These are phyloP conservation scores for Boletus reticulatus DNA, from an alignment of 768 basidiomycete species.

Conservation along the genomic window DNA sequence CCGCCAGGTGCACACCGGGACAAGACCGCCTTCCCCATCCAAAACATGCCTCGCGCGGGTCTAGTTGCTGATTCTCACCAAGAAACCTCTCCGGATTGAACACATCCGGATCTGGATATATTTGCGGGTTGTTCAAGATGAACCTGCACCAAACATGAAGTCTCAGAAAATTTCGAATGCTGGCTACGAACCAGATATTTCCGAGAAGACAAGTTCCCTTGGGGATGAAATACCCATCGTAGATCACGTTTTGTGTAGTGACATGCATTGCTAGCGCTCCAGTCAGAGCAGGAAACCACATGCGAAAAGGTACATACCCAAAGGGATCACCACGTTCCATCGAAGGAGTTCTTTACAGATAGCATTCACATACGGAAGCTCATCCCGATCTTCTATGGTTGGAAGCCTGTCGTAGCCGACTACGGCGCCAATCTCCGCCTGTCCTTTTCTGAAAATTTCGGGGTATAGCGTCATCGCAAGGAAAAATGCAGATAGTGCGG, in stretches of 20 bases:
- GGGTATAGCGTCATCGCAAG: constrained; percentile 17
- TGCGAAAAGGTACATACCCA: not conserved
- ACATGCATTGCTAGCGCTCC: not conserved
- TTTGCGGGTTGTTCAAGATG: not conserved
- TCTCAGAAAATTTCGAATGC: not conserved
- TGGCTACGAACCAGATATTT: constrained; percentile 8
- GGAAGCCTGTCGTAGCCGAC: constrained; percentile 13
- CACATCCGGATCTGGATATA: not conserved
- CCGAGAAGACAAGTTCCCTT: constrained; percentile 8
- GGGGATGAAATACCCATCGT: constrained; percentile 21
- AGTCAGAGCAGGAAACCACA: not conserved
- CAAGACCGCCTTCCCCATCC: constrained; percentile 11
- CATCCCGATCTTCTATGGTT: constrained; percentile 7
- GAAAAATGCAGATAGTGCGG: constrained; percentile 14
- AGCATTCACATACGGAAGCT: constrained; percentile 15
- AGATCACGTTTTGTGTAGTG: constrained; percentile 11
- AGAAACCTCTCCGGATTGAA: constrained; percentile 13
- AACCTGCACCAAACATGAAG: not conserved
- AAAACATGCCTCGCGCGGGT: constrained; percentile 11
- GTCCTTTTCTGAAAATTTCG: constrained; percentile 4
- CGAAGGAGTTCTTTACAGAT: constrained; percentile 16
- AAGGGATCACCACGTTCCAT: not conserved
- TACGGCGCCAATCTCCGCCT: constrained; percentile 10
- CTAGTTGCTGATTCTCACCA: not conserved
- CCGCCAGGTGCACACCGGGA: constrained; percentile 2